These are phyloP conservation scores for Fusarium dlaminii DNA, from an alignment of 2,329 filamentous ascomycete species.

Conservation along the genomic window DNA sequence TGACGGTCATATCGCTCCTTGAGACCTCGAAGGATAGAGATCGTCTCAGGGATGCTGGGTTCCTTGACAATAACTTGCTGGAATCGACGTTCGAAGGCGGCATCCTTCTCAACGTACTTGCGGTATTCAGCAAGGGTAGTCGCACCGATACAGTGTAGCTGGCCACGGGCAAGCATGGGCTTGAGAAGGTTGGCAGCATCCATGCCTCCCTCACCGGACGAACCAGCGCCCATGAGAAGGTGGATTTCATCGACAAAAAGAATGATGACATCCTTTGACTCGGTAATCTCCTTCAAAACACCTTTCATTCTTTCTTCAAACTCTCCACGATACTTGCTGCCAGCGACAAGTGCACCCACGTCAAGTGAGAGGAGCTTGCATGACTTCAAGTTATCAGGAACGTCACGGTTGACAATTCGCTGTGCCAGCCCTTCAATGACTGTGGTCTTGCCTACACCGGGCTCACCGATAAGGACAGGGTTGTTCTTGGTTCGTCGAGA, in stretches of 20 bases:
- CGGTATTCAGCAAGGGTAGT: slow-evolving; percentile 95
- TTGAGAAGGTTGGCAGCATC: slow-evolving; percentile 97
- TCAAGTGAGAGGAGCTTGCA: slow-evolving; percentile 96
- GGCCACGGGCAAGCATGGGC: slow-evolving; percentile 96
- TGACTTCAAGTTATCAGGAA: slow-evolving; percentile 91
- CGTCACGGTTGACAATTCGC: slow-evolving; percentile 95
- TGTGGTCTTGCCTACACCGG: slow-evolving; percentile 98
- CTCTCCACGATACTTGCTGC: slow-evolving; percentile 98
- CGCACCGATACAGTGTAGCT: slow-evolving; percentile 97
- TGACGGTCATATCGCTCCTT: slow-evolving; percentile 99
- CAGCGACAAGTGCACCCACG: slow-evolving; percentile 92
- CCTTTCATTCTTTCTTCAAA: slow-evolving; percentile 99
- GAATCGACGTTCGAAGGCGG: slow-evolving; percentile 97
- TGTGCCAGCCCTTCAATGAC: slow-evolving; percentile 96
- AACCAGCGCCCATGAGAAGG: slow-evolving; percentile 95
- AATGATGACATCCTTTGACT: slow-evolving; percentile 95
- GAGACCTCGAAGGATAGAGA: slow-evolving; percentile 97
- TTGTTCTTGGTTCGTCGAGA: slow-evolving; percentile 98
- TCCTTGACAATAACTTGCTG: slow-evolving; percentile 98
- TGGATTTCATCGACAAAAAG: slow-evolving; percentile 99
- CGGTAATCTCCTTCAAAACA: slow-evolving; percentile 94
- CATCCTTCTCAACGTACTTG: slow-evolving; percentile 99
- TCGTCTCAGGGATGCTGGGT: slow-evolving; percentile 85
- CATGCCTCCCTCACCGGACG: slow-evolving; percentile 96
- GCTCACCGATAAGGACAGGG: slow-evolving; percentile 95